A percentile compares a stretch with the other conserved stretches of the same genome.
Conservation (phyloP, 148 eudicot genomes). For the Cornus controversa region DNA sequence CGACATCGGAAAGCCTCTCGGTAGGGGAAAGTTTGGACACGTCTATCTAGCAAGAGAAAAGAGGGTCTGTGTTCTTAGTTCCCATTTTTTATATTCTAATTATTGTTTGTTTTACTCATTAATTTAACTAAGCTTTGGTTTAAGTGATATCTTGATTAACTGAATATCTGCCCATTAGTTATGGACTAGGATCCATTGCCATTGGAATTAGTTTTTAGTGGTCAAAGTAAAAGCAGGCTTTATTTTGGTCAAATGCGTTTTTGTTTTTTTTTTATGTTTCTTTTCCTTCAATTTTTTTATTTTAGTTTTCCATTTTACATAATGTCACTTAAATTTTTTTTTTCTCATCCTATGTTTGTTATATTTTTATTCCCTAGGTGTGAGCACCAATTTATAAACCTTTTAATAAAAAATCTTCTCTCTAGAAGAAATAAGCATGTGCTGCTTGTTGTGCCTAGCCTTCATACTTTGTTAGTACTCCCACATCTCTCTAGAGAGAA, state of each 20-base stretch:
- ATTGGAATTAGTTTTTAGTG: too few species aligned
- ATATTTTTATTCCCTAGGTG: neutral
- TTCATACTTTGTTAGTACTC: too few species aligned
- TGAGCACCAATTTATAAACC: neutral
- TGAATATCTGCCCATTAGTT: neutral
- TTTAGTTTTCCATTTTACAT: neutral
- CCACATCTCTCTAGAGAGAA: neutral
- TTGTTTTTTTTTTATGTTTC: neutral
- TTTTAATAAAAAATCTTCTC: too few species aligned
- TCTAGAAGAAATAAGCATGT: too few species aligned
- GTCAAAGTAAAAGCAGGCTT: too few species aligned
- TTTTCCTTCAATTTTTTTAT: neutral
- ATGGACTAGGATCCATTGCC: neutral
- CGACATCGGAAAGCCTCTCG: conserved; percentile 93
- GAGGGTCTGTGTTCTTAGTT: conserved; percentile 52
- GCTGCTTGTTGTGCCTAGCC: too few species aligned
- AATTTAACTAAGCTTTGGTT: neutral
- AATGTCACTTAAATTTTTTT: neutral
- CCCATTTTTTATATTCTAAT: neutral
- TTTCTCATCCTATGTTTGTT: neutral
- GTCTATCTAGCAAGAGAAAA: conserved; percentile 90
- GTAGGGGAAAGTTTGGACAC: conserved; percentile 96
- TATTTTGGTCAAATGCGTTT: too few species aligned
- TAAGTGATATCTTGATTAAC: neutral
- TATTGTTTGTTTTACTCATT: neutral